phyloP scores from a whole-genome alignment of 208 protist genomes.

The Wallacemonas collosoma region DNA sequence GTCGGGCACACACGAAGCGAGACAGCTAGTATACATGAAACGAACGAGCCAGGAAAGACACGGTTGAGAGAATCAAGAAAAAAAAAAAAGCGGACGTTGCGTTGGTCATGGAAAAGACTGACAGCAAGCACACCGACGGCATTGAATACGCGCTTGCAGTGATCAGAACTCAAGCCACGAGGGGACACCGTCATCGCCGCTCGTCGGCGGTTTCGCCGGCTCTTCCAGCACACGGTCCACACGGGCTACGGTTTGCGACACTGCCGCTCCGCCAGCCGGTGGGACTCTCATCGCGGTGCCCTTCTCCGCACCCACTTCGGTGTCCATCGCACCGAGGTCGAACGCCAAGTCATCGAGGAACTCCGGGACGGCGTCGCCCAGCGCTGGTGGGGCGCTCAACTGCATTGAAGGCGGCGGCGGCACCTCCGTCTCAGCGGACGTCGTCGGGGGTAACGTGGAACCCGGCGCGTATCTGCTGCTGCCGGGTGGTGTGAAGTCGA shows the following conservation, averaged over 20 bases:
- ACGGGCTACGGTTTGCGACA: too few species aligned
- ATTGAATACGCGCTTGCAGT: not conserved
- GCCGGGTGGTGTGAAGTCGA: constrained; percentile 24
- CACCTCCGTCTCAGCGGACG: not conserved
- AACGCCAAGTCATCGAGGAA: constrained; percentile 12
- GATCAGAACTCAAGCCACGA: constrained; percentile 10
- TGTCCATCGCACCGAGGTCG: constrained; percentile 16
- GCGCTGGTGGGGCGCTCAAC: not conserved
- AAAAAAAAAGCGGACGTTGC: not conserved
- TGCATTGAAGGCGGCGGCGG: not conserved
- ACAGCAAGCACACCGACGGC: too few species aligned
- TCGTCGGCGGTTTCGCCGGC: not conserved
- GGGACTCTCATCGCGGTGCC: not conserved
- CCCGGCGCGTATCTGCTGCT: not conserved
- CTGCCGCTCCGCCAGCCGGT: not conserved
- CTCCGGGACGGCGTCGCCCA: not conserved
- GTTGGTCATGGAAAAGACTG: too few species aligned
- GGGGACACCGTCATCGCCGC: not conserved
- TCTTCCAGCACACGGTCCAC: too few species aligned
- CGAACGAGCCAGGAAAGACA: too few species aligned
- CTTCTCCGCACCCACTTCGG: not conserved
- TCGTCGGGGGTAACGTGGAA: not conserved
- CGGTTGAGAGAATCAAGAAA: too few species aligned
- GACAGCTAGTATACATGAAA: too few species aligned
- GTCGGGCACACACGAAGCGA: too few species aligned